Conservation (phyloP, 2,329 filamentous ascomycete genomes). For the Alternaria hordeiaustralica region DNA sequence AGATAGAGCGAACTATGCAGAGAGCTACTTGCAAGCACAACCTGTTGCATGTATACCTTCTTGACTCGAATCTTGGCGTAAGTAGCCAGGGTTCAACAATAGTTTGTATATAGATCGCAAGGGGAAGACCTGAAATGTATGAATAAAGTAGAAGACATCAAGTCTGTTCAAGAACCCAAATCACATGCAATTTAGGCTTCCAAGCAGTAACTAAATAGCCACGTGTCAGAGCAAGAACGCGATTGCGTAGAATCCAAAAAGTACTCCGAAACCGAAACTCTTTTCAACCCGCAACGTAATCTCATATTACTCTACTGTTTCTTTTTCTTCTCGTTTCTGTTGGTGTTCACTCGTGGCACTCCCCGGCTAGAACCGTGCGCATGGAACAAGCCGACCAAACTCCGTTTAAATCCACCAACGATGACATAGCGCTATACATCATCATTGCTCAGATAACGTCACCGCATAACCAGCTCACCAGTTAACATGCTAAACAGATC, state of each 20-base stretch:
- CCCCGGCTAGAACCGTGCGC: neutral
- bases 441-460: slow-evolving; percentile 1
- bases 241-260: neutral
- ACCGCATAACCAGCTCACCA: neutral
- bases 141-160: neutral
- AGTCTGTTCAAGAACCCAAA: neutral
- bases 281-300: neutral
- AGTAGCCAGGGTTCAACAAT: neutral
- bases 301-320: neutral
- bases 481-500: neutral
- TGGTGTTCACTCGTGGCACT: neutral
- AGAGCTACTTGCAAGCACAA: neutral
- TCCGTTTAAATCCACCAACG: slow-evolving; percentile 1
- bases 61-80: neutral
- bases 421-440: slow-evolving; percentile 5
- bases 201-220: neutral
- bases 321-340: neutral
- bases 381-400: neutral
- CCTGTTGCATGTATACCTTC: neutral
- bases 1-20: neutral
- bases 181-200: neutral
- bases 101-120: neutral
- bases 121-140: neutral
- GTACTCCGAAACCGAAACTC: neutral
- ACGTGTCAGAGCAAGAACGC: neutral